Base-by-base conservation (phyloP, 257 asterid genomes). In the Schizonepeta tenuifolia region DNA sequence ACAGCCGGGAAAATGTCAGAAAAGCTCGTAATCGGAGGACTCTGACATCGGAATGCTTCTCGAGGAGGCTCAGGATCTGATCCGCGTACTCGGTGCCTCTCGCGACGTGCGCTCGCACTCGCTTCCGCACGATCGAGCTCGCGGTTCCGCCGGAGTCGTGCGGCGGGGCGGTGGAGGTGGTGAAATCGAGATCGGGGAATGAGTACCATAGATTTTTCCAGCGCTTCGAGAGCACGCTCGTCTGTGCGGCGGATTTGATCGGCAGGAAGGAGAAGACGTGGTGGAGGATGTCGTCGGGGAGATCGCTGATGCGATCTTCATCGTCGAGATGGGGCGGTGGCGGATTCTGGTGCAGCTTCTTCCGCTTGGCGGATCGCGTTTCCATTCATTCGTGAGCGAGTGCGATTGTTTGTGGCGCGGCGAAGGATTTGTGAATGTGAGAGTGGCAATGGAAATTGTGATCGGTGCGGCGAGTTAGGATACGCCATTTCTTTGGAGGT, bases 171-270 rank as follows among this genome's bases (percentile, higher is more conserved):
- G 7, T 14, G 74, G 85, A 62, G 1, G 86, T 77, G 77, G 86
- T 84, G 83, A 92, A 92, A 69, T 92, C 97, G 5, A 92, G 97
- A 77, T 90, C 92, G 6, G 98, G 98, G 66, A 74, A 93, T 4
- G 96, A 69, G 65, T 83, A 60, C 97, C 95, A 90, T 4, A 93
- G 22, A 10, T 77, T 46, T 5, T 57, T 82, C 95, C 97, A 93
- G 35, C 98, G 73, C 3, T 80, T 83, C 1, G 97, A 93, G 9
- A 93, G 69, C 2, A 87, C 68, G 71, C 95, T 78, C 56, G 93
- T 80, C 26, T 73, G 90, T 0, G 96, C 96, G 7, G 89, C 79
- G 58, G 86, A 86, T 81, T 75, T 78, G 69, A 93, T 81, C 0
- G 97, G 96, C 8, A 93, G 61, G 35, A 78, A 77, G 22, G 75